Evolutionary conservation across 768 basidiomycete species (phyloP).

Genomic region (Tylopilus vinaceipallidus): DNA sequence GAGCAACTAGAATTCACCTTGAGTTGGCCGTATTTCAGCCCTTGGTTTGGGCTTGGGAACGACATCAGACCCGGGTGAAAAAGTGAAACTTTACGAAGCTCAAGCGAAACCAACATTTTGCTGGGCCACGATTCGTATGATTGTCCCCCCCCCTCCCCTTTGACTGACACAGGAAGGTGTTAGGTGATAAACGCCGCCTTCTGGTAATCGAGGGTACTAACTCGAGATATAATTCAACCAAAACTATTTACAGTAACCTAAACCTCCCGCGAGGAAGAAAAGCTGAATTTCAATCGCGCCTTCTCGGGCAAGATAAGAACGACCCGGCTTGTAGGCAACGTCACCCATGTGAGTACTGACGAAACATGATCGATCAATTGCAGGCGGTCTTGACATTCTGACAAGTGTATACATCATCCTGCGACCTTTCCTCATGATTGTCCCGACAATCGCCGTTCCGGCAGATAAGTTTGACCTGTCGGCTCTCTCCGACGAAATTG

Average conservation of each 20-base stretch:
- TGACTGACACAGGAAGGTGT: no score
- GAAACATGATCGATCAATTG: not conserved
- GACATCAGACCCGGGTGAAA: not conserved
- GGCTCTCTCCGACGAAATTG: slow-evolving; percentile 34
- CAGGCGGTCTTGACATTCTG: not conserved
- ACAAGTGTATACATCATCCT: not conserved
- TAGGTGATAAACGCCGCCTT: no score
- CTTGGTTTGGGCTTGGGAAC: no score
- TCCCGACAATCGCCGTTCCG: not conserved
- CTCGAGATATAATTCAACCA: no score
- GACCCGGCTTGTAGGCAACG: not conserved
- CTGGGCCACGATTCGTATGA: not conserved
- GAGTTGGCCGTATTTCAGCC: not conserved
- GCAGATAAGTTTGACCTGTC: slow-evolving; percentile 10
- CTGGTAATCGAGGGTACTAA: no score
- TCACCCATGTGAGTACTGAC: not conserved
- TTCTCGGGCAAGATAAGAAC: not conserved
- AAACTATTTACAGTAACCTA: no score
- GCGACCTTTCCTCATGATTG: no score
- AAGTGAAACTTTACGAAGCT: not conserved
- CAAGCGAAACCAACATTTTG: not conserved
- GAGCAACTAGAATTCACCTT: not conserved
- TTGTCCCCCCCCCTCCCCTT: no score
- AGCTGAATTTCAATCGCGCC: slow-evolving; percentile 1
- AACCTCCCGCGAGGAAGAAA: no score